These are phyloP conservation scores for Orychophragmus violaceus DNA, from an alignment of 345 rosid genomes.

Conservation along the genomic window DNA sequence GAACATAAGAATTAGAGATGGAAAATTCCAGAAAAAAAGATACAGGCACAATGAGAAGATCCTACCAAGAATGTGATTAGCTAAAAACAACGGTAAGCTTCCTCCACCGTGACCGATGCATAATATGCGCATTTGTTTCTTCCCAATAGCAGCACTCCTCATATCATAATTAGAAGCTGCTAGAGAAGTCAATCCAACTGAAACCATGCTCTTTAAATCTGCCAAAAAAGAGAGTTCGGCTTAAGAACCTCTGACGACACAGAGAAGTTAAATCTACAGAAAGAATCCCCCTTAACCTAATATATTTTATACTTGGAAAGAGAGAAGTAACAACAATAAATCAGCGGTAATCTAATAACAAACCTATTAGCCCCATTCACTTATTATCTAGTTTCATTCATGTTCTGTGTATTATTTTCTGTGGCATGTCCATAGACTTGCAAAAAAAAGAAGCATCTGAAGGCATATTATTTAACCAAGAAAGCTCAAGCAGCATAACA, in stretches of 20 bases:
- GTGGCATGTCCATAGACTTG: not conserved
- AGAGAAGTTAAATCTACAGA: too few relatives aligned
- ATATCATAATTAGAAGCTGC: conserved; percentile 54
- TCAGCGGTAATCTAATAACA: not conserved
- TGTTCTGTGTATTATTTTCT: not conserved
- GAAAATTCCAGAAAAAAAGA: not conserved
- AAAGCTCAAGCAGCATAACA: too few relatives aligned
- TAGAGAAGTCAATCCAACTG: conserved; percentile 60
- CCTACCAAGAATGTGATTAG: conserved; percentile 69
- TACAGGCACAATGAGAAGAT: not conserved
- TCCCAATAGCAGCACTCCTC: conserved; percentile 43
- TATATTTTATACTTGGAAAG: not conserved
- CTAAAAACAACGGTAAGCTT: conserved; percentile 76
- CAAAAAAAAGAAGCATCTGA: not conserved
- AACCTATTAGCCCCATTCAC: not conserved
- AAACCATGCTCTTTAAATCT: conserved; percentile 87
- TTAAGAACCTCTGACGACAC: too few relatives aligned
- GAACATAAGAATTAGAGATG: not conserved
- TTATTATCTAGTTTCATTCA: not conserved
- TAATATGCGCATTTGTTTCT: conserved; percentile 54
- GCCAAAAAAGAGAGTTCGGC: conserved; percentile 1
- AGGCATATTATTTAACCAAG: too few relatives aligned
- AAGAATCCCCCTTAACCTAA: not conserved
- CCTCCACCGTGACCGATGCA: conserved; percentile 96
- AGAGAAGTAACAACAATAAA: not conserved